Evolutionary conservation across 345 rosid genomes (phyloP).

Genomic region (Microthlaspi erraticum): DNA sequence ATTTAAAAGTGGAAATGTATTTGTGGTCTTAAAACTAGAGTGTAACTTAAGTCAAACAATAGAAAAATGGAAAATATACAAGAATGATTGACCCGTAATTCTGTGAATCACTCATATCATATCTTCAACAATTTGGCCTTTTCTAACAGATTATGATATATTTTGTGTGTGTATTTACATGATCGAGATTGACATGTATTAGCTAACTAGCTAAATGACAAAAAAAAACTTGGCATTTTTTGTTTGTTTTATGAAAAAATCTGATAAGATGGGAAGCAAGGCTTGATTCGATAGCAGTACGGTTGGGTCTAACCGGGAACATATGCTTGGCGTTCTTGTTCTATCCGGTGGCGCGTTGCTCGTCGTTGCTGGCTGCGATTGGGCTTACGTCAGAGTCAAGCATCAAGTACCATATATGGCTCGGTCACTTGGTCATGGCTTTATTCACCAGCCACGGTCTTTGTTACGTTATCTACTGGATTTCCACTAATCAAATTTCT

Average conservation of each 20-base stretch:
- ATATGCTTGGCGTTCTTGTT: constrained; percentile 65
- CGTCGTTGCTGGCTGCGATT: constrained; percentile 67
- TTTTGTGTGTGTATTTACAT: not conserved
- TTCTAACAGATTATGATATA: not conserved
- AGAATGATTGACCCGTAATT: constrained; percentile 9
- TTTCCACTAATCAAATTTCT: constrained; percentile 38
- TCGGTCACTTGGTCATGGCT: constrained; percentile 72
- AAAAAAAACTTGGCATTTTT: not conserved
- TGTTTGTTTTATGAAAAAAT: constrained; percentile 8
- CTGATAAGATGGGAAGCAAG: constrained; percentile 64
- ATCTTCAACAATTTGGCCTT: constrained; percentile 18
- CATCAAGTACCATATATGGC: constrained; percentile 94
- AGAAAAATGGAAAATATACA: not conserved
- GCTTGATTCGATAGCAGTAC: constrained; percentile 43
- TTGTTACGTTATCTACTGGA: constrained; percentile 58
- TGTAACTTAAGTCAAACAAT: constrained; percentile 24
- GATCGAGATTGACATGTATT: constrained; percentile 14
- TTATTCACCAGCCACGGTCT: constrained; percentile 72
- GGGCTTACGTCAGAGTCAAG: constrained; percentile 83
- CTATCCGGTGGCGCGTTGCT: constrained; percentile 83
- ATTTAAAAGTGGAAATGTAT: not conserved
- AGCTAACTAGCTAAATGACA: constrained; percentile 14
- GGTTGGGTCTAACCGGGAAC: constrained; percentile 68
- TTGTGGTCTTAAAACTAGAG: not conserved
- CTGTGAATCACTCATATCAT: constrained; percentile 29